Conservation (phyloP, 2,329 filamentous ascomycete genomes). For the Xylariomycetidae sp. region DNA sequence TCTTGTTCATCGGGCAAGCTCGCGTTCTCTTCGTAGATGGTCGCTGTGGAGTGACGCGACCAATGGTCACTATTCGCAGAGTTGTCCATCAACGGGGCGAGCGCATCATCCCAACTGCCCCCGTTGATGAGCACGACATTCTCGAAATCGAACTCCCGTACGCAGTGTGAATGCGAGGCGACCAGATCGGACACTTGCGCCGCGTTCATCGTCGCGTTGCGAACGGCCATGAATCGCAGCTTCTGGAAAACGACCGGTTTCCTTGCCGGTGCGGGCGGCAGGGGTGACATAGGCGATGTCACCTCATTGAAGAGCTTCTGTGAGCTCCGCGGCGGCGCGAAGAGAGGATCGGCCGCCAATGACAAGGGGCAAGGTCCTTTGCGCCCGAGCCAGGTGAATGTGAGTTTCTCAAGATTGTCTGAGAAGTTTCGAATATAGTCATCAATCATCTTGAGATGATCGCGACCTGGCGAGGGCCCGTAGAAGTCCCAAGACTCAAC, state of each 20-base stretch:
- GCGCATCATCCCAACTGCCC: slow-evolving; percentile 76
- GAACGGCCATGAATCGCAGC: slow-evolving; percentile 64
- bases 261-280: slow-evolving; percentile 48
- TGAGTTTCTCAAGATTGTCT: slow-evolving; percentile 61
- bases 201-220: slow-evolving; percentile 69
- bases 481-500: slow-evolving; percentile 67
- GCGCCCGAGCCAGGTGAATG: slow-evolving; percentile 71
- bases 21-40: slow-evolving; percentile 23
- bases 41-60: slow-evolving; percentile 36
- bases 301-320: slow-evolving; percentile 62
- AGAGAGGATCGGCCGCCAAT: slow-evolving; percentile 65
- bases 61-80: slow-evolving; percentile 38
- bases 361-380: slow-evolving; percentile 72
- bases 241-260: slow-evolving; percentile 61
- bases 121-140: slow-evolving; percentile 63
- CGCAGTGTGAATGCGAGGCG: slow-evolving; percentile 58
- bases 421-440: slow-evolving; percentile 73
- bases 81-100: slow-evolving; percentile 62
- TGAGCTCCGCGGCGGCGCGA: slow-evolving; percentile 48
- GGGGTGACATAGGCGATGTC: slow-evolving; percentile 59
- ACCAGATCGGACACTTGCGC: slow-evolving; percentile 68
- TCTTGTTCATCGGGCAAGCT: slow-evolving; percentile 13
- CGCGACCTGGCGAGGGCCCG: slow-evolving; percentile 53
- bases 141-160: slow-evolving; percentile 77
- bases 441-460: slow-evolving; percentile 75